A percentile compares a stretch with the other conserved stretches of the same genome.
Evolutionary conservation across 352 stramenopile species (phyloP).

Genomic region (Phytophthora tubulina): DNA sequence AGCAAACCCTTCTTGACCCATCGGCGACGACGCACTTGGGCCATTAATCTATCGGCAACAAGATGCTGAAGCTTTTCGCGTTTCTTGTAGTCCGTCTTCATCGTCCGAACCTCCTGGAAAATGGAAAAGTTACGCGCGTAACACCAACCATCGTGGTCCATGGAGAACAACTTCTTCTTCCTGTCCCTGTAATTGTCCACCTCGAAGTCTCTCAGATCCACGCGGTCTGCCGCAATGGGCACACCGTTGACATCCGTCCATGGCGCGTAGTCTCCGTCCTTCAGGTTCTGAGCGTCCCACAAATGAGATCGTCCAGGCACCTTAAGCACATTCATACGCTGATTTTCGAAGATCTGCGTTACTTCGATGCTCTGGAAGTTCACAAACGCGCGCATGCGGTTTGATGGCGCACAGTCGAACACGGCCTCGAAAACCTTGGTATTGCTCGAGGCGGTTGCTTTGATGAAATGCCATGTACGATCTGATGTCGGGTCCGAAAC

Average conservation of each 20-base stretch:
- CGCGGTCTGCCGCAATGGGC: constrained; percentile 77
- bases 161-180: constrained; percentile 85
- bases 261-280: constrained; percentile 83
- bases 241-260: constrained; percentile 91
- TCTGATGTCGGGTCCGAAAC: constrained; percentile 68
- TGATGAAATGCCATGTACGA: constrained; percentile 74
- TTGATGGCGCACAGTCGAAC: constrained; percentile 87
- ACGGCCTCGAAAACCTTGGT: constrained; percentile 85
- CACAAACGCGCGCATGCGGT: constrained; percentile 79
- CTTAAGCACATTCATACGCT: constrained; percentile 87
- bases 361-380: constrained; percentile 84
- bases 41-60: constrained; percentile 85
- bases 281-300: constrained; percentile 82
- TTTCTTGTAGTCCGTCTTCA: constrained; percentile 79
- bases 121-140: constrained; percentile 90
- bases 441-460: constrained; percentile 65
- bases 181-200: constrained; percentile 83
- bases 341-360: constrained; percentile 90
- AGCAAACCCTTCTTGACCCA: constrained; percentile 80
- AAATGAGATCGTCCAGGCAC: constrained; percentile 65
- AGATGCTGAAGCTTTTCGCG: constrained; percentile 90
- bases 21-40: constrained; percentile 81
- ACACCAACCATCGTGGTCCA: constrained; percentile 89
- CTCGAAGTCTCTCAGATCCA: constrained; percentile 83
- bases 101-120: constrained; percentile 87